phyloP scores from a whole-genome alignment of 75 land plant genomes.

The Pinus tabuliformis region DNA sequence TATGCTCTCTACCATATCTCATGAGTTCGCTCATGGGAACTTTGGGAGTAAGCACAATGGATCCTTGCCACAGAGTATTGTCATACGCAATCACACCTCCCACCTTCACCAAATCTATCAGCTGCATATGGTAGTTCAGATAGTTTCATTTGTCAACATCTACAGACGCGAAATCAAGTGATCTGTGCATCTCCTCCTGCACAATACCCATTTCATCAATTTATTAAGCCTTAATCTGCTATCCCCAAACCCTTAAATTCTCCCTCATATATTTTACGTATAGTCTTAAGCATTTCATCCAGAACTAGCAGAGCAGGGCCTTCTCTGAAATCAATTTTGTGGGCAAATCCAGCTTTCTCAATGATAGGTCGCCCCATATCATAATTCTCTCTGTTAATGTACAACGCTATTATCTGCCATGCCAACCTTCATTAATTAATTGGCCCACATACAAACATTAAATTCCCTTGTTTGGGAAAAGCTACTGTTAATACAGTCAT shows the following conservation, averaged over 20 bases:
- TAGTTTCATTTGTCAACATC: constrained; percentile 88
- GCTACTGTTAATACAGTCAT: too few relatives aligned
- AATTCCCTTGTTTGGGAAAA: too few relatives aligned
- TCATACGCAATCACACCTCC: constrained; percentile 87
- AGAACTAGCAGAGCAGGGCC: too few relatives aligned
- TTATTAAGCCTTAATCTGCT: too few relatives aligned
- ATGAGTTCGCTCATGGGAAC: constrained; percentile 31
- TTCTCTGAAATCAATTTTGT: too few relatives aligned
- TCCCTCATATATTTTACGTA: constrained; percentile 8
- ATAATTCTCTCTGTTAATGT: too few relatives aligned
- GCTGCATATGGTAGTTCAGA: constrained; percentile 61
- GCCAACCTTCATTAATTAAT: too few relatives aligned
- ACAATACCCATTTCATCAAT: background rate
- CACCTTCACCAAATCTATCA: constrained; percentile 63
- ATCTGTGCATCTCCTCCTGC: constrained; percentile 46
- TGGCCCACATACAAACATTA: too few relatives aligned
- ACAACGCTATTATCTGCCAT: too few relatives aligned
- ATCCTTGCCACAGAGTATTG: constrained; percentile 87
- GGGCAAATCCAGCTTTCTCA: too few relatives aligned
- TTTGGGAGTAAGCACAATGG: constrained; percentile 49
- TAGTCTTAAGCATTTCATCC: constrained; percentile 38
- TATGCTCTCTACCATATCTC: constrained; percentile 27
- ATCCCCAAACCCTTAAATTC: too few relatives aligned
- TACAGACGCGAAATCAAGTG: constrained; percentile 78
- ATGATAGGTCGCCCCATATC: too few relatives aligned